Evolutionary conservation across 164 flowering plant species (phyloP), one percentile per base, ranked within the genome.

Genomic region (Berberis thunbergii): DNA sequence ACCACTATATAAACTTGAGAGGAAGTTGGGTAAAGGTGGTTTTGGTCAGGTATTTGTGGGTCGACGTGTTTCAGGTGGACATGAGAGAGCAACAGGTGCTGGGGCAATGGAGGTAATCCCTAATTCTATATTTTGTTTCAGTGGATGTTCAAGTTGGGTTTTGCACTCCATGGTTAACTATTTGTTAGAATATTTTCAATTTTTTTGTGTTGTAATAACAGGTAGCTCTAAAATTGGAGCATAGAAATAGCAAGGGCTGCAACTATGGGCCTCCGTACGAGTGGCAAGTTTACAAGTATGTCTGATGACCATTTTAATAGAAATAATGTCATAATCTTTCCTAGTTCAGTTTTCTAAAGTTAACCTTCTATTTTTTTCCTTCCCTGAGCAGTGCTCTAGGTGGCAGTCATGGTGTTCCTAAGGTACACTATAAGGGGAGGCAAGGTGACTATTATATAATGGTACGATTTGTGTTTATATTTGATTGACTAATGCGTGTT

Each of bases 1-100:
- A 39, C 96, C 97, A 13, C 8, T 75, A 0, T 94, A 87, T 64
- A 87, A 84, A 70, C 69, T 94, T 60, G 99, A 86, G 69, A 86
- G 85, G 77, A 94, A 89, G 79, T 68, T 94, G 52, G 99, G 99
- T 10, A 91, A 91, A 75, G 99, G 99, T 54, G 99, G 99, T 57
- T 94, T 91, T 69, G 99, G 99, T 57, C 99, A 94, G 74, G 99
- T 94, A 55, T 94, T 87, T 78, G 91, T 91, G 69, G 99, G 99
- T 63, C 97, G 90, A 7, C 99, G 96, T 64, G 82, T 81, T 55
- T 46, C 74, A 39, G 87, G 91, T 64, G 90, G 89, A 26, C 86
- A 62, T 83, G 94, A 81, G 4, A 83, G 88, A 5, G 42, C 76
- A 61, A 61, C 74, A 0, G 97, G 94, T 49, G 69, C 91, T 55